phyloP scores from a whole-genome alignment of 2,329 filamentous ascomycete species.

The Tolypocladium nubicola region DNA sequence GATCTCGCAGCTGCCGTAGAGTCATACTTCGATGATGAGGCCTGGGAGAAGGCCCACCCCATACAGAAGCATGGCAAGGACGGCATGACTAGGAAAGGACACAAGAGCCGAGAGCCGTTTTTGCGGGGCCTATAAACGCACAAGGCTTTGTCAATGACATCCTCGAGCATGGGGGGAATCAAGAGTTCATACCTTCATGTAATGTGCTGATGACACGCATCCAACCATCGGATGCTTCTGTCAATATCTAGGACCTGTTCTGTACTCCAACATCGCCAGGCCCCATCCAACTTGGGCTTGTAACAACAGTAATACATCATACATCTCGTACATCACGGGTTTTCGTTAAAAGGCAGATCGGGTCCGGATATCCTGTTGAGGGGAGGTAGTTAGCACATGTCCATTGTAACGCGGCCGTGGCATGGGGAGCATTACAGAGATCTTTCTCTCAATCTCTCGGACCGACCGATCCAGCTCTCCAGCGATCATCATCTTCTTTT shows the following conservation, averaged over 20 bases:
- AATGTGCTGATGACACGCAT: conserved; percentile 5
- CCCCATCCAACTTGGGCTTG: conserved; percentile 12
- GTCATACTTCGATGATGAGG: conserved; percentile 59
- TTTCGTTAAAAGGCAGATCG: conserved; percentile 43
- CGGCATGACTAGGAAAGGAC: conserved; percentile 15
- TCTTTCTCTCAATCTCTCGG: conserved; percentile 90
- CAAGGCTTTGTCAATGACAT: background rate
- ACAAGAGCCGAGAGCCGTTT: conserved; percentile 19
- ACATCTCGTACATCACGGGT: conserved; percentile 1
- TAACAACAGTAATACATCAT: conserved; percentile 9
- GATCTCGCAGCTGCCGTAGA: conserved; percentile 54
- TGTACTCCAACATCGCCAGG: background rate
- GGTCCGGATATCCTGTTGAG: conserved; percentile 42
- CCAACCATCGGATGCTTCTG: background rate
- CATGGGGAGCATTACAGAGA: conserved; percentile 42
- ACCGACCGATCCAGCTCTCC: conserved; percentile 85
- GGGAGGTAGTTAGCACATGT: conserved; percentile 12
- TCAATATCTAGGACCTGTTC: background rate
- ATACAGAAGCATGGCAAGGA: conserved; percentile 9
- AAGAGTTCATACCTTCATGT: conserved; percentile 15
- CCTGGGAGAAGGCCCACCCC: conserved; percentile 63
- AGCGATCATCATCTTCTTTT: conserved; percentile 93
- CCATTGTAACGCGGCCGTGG: background rate
- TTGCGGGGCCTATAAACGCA: conserved; percentile 16
- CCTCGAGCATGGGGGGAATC: conserved; percentile 11